Conservation (phyloP, 2,329 filamentous ascomycete species). For the Plectosphaerella plurivora region DNA sequence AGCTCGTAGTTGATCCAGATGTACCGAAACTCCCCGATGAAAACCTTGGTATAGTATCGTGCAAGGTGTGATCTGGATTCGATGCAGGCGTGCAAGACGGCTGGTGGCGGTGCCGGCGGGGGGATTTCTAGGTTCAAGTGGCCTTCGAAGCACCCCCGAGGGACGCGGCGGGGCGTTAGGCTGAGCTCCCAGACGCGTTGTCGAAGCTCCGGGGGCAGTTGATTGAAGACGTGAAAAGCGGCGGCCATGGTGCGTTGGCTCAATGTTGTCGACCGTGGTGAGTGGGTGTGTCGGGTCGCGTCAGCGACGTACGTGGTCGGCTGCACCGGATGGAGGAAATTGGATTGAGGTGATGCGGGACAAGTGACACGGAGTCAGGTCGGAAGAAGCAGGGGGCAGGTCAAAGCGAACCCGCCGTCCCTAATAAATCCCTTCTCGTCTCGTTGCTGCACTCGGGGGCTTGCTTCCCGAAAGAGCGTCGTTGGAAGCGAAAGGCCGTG, state of each 20-base stretch:
- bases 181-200: neutral
- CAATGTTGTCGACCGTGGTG: too few relatives aligned
- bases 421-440: too few relatives aligned
- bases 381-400: too few relatives aligned
- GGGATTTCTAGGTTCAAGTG: neutral
- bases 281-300: neutral
- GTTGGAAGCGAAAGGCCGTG: too few relatives aligned
- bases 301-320: neutral
- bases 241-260: neutral
- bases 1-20: neutral
- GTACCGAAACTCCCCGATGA: neutral
- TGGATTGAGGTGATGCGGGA: neutral
- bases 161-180: neutral
- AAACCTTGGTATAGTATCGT: neutral
- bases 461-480: neutral
- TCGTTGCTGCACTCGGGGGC: neutral
- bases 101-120: neutral
- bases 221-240: neutral
- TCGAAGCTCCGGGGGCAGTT: neutral
- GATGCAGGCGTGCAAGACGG: neutral
- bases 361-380: neutral
- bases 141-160: neutral
- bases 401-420: too few relatives aligned
- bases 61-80: neutral
- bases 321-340: neutral